Percentiles rank a stretch among this genome's conserved stretches.
Evolutionary conservation across 1,284 basidiomycete species (phyloP).

Genomic region (Ceraceosorus bombacis): DNA sequence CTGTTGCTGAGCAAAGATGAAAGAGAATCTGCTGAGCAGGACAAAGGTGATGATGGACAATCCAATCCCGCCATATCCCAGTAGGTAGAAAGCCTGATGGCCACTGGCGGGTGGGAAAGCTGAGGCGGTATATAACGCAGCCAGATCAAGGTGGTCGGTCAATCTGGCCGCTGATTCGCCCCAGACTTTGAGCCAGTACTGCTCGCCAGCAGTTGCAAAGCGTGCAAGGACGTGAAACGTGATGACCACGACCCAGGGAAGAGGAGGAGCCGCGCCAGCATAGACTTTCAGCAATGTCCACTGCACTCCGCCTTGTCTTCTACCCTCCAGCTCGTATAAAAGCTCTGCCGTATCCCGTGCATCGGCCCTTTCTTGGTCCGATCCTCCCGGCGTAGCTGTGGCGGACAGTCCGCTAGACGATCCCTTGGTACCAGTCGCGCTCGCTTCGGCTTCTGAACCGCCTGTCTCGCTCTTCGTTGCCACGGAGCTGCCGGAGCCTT

Average conservation of each 20-base stretch:
- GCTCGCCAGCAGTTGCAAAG: conserved; percentile 22
- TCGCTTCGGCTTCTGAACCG: too few species aligned
- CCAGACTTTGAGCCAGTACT: conserved; percentile 39
- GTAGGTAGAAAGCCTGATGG: conserved; percentile 19
- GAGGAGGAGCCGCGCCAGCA: conserved; percentile 17
- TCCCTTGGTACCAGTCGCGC: too few species aligned
- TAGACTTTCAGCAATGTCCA: conserved; percentile 31
- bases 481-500: too few species aligned
- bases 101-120: conserved; percentile 14
- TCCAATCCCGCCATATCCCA: conserved; percentile 22
- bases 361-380: too few species aligned
- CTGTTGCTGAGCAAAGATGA: conserved; percentile 21
- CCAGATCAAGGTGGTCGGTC: too few species aligned
- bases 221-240: conserved; percentile 19
- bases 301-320: conserved; percentile 24
- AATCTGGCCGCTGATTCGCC: conserved; percentile 26
- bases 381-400: too few species aligned
- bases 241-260: conserved; percentile 16
- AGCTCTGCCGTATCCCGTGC: conserved; percentile 18
- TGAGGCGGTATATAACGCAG: too few species aligned
- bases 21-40: conserved; percentile 19
- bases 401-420: too few species aligned
- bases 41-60: conserved; percentile 22
- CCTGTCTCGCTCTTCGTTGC: too few species aligned
- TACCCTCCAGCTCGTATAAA: conserved; percentile 30